Base-by-base conservation (phyloP, 2,329 filamentous ascomycete genomes). In the Cladobotryum protrusum region DNA sequence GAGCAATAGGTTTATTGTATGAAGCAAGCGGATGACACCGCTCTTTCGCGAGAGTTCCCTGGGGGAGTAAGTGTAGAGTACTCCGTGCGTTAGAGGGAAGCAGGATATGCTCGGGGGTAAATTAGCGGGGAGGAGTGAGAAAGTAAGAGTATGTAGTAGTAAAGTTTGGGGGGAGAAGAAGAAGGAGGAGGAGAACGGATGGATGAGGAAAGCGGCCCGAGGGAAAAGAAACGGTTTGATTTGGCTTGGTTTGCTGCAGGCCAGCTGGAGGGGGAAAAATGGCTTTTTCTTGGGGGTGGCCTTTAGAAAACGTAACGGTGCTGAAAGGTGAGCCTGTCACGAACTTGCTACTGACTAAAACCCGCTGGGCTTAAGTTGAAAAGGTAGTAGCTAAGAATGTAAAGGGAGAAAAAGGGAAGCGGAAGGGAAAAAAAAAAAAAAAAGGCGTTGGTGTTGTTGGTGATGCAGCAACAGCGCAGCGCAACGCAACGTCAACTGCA, bases 1-100 rank as follows among this genome's bases (percentile, higher is more conserved):
- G 59, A 63, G 53, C 54, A 56, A 53, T 61, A 59, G 57, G 57
- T 61, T 61, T 67, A 64, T 67, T 68, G 66, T 66, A 66, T 55
- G 56, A 65, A 54, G 54, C 52, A 52, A 67, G 61, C 62, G 59
- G 62, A 62, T 62, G 70, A 72, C 69, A 72, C 70, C 70, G 70
- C 70, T 70, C 66, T 72, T 72, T 71, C 61, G 58, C 63, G 57
- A 63, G 59, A 13, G 57, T 62, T 63, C 63, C 59, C 54, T 56
- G 34, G 37, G 34, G 32, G 24, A 29, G 24, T 29, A 29, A 29
- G 24, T 29, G 24, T 8, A 19, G 33, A 33, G 37, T 44, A 42
- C 46, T 48, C 42, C 42, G 42, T 42, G 42, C 42, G 50, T 43
- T 45, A 45, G 47, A 43, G 46, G 47, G 43, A 40, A 52, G 41